These are phyloP conservation scores for Ilyonectria robusta DNA, from an alignment of 2,329 filamentous ascomycete species.

Conservation along the genomic window DNA sequence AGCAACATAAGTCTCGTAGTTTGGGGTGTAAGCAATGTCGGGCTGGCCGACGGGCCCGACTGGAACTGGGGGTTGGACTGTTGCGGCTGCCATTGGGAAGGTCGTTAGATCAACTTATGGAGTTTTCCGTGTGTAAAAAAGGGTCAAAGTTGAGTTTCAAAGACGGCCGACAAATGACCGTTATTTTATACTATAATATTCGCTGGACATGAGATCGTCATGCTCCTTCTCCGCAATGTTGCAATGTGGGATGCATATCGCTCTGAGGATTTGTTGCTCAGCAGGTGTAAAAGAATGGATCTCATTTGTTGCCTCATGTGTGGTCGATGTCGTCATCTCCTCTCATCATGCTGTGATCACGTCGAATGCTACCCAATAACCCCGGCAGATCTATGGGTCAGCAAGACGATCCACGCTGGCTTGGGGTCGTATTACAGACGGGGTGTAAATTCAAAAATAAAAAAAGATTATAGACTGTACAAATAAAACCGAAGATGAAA, in stretches of 20 bases:
- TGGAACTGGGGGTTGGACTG: constrained; percentile 24
- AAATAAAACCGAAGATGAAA: too few relatives aligned
- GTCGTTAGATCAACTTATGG: neutral
- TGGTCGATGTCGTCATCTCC: constrained; percentile 33
- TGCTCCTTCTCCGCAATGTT: constrained; percentile 29
- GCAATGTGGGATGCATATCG: constrained; percentile 27
- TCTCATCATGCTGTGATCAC: constrained; percentile 20
- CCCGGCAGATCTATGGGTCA: neutral
- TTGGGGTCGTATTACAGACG: neutral
- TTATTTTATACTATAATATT: constrained; percentile 10
- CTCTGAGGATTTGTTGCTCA: constrained; percentile 9
- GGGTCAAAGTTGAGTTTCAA: neutral
- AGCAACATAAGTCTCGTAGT: constrained; percentile 67
- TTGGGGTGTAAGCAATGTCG: constrained; percentile 71
- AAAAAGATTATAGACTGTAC: neutral
- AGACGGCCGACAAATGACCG: neutral
- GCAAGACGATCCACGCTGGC: neutral
- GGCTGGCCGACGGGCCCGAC: constrained; percentile 63
- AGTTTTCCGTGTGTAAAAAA: neutral
- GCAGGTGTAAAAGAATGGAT: constrained; percentile 8
- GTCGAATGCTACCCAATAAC: neutral
- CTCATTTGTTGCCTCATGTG: constrained; percentile 15
- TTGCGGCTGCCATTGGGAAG: constrained; percentile 25
- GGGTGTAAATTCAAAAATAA: neutral
- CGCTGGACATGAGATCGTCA: constrained; percentile 1